phyloP scores from a whole-genome alignment of 1,284 basidiomycete species.

The Leccinum holopus region DNA sequence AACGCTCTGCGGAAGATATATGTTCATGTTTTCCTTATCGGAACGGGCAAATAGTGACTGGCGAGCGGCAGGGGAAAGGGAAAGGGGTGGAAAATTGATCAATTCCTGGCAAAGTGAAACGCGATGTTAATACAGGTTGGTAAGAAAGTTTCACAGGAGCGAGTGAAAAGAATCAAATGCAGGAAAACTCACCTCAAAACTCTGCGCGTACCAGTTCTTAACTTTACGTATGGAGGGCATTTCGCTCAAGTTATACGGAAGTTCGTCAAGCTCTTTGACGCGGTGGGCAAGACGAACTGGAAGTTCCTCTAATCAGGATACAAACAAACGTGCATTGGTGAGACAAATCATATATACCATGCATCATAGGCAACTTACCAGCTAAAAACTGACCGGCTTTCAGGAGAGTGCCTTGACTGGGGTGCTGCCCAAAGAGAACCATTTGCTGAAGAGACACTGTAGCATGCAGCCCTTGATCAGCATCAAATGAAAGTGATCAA shows the following conservation, averaged over 20 bases:
- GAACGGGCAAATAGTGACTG: conserved; percentile 61
- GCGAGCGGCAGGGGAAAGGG: conserved; percentile 65
- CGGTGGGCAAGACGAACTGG: conserved; percentile 94
- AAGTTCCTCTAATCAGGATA: conserved; percentile 46
- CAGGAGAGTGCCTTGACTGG: conserved; percentile 31
- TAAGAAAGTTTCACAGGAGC: background rate
- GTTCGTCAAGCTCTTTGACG: conserved; percentile 92
- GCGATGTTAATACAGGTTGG: background rate
- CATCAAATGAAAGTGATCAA: background rate
- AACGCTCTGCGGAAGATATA: conserved; percentile 60
- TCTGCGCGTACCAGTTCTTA: conserved; percentile 98
- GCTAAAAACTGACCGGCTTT: conserved; percentile 30
- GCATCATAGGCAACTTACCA: conserved; percentile 13
- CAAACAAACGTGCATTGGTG: background rate
- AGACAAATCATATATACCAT: background rate
- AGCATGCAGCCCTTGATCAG: conserved; percentile 4
- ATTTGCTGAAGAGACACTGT: conserved; percentile 30
- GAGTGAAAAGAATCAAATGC: background rate
- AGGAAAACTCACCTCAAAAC: conserved; percentile 77
- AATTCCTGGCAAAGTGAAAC: conserved; percentile 62
- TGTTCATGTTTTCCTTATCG: conserved; percentile 33
- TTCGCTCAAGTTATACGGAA: conserved; percentile 86
- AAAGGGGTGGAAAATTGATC: conserved; percentile 76
- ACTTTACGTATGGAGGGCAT: conserved; percentile 96
- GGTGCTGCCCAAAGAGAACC: conserved; percentile 32